A percentile compares a stretch with the other conserved stretches of the same genome.
These are phyloP conservation scores for Nemania serpens DNA, from an alignment of 2,329 filamentous ascomycete species.

Conservation along the genomic window DNA sequence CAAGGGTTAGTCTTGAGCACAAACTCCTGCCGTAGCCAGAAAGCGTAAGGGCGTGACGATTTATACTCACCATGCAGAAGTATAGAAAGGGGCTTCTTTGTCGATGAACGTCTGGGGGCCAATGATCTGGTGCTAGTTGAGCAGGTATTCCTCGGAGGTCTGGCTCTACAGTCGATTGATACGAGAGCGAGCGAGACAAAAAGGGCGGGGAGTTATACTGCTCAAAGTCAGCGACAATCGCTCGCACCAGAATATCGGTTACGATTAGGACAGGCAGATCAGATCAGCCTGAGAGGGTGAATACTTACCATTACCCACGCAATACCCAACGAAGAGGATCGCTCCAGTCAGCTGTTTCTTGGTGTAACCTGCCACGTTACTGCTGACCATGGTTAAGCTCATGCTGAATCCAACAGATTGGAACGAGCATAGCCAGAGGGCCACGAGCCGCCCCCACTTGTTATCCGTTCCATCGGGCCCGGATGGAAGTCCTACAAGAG, in stretches of 20 bases:
- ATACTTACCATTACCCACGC: slow-evolving; percentile 33
- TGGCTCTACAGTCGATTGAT: too few species aligned
- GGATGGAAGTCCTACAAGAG: slow-evolving; percentile 57
- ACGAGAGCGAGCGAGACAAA: background rate
- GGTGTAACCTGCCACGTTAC: slow-evolving; percentile 43
- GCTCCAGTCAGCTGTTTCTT: slow-evolving; percentile 44
- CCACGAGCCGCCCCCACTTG: slow-evolving; percentile 62
- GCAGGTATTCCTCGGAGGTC: background rate
- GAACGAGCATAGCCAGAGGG: slow-evolving; percentile 55
- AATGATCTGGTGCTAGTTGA: slow-evolving; percentile 26
- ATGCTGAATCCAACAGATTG: slow-evolving; percentile 42
- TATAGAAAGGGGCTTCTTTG: slow-evolving; percentile 54
- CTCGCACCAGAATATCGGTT: background rate
- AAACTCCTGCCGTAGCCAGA: background rate
- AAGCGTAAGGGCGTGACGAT: background rate
- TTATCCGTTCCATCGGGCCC: slow-evolving; percentile 44
- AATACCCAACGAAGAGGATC: slow-evolving; percentile 42
- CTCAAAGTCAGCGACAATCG: slow-evolving; percentile 6
- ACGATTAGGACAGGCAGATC: background rate
- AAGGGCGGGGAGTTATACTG: slow-evolving; percentile 13
- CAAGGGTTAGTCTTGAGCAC: background rate
- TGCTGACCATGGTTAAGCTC: slow-evolving; percentile 42
- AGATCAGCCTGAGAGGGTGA: background rate
- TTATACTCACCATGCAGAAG: slow-evolving; percentile 45
- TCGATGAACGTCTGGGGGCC: slow-evolving; percentile 45